Percentiles rank a stretch among this genome's conserved stretches.
These are phyloP conservation scores for Geopyxis carbonaria DNA, from an alignment of 495 filamentous ascomycete species.

Conservation along the genomic window DNA sequence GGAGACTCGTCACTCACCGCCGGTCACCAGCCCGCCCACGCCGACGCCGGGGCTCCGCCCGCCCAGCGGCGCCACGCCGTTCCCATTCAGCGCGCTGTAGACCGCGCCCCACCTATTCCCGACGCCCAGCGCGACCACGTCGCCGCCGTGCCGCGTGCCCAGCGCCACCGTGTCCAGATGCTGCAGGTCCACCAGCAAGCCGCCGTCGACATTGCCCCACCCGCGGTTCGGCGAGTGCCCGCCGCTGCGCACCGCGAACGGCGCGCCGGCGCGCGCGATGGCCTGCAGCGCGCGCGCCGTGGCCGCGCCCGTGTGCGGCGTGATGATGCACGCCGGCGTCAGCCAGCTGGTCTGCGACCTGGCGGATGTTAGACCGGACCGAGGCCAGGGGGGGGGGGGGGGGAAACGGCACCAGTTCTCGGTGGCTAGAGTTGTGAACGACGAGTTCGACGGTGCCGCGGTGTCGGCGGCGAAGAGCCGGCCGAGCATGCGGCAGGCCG, in stretches of 20 bases:
- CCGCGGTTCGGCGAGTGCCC: slow-evolving; percentile 31
- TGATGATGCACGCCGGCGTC: no score
- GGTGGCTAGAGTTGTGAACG: no score
- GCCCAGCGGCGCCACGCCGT: slow-evolving; percentile 19
- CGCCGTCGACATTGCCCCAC: neutral
- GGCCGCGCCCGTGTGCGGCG: no score
- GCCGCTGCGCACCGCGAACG: slow-evolving; percentile 36
- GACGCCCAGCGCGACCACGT: slow-evolving; percentile 7
- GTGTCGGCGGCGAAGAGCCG: no score
- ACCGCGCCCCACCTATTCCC: slow-evolving; percentile 12
- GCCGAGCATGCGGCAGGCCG: no score
- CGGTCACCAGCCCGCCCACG: slow-evolving; percentile 2
- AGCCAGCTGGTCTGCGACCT: no score
- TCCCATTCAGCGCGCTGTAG: slow-evolving; percentile 7
- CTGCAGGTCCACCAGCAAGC: neutral
- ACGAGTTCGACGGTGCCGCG: no score
- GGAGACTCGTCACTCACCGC: slow-evolving; percentile 30
- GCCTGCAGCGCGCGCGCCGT: no score
- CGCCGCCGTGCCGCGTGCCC: slow-evolving; percentile 1
- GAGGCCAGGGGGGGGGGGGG: no score
- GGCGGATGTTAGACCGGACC: no score
- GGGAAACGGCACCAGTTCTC: no score
- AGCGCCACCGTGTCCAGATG: neutral
- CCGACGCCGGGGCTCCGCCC: slow-evolving; percentile 19
- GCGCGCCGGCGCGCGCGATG: no score